These are phyloP conservation scores for Talaromyces marneffei DNA, from an alignment of 2,329 filamentous ascomycete genomes.

Conservation along the genomic window DNA sequence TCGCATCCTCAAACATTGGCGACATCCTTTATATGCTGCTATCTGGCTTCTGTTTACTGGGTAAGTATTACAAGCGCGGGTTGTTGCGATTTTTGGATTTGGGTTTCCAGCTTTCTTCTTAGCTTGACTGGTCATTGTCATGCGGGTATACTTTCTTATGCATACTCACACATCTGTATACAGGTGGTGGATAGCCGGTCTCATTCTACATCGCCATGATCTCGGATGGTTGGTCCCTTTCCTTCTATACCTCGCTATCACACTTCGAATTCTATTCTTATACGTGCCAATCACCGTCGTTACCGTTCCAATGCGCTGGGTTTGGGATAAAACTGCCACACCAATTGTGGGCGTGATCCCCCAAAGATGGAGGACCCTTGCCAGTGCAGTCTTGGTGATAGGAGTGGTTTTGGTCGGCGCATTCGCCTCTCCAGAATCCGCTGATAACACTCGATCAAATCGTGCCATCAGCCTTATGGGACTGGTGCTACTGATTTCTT, in stretches of 20 bases:
- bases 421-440: background rate
- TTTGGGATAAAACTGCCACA: background rate
- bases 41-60: background rate
- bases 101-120: background rate
- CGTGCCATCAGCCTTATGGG: background rate
- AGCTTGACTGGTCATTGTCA: background rate
- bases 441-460: background rate
- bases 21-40: background rate
- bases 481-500: conserved; percentile 56
- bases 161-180: background rate
- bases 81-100: background rate
- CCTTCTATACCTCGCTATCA: conserved; percentile 69
- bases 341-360: background rate
- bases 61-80: background rate
- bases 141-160: background rate
- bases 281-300: conserved; percentile 64
- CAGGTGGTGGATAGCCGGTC: conserved; percentile 72
- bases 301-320: conserved; percentile 46
- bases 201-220: conserved; percentile 66
- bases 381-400: background rate
- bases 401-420: background rate
- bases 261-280: conserved; percentile 67
- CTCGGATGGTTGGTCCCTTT: conserved; percentile 81
- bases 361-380: background rate
- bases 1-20: background rate